A percentile compares a stretch with the other conserved stretches of the same genome.
Evolutionary conservation across 495 filamentous ascomycete genomes (phyloP).

Genomic region (Geoglossum glabrum): DNA sequence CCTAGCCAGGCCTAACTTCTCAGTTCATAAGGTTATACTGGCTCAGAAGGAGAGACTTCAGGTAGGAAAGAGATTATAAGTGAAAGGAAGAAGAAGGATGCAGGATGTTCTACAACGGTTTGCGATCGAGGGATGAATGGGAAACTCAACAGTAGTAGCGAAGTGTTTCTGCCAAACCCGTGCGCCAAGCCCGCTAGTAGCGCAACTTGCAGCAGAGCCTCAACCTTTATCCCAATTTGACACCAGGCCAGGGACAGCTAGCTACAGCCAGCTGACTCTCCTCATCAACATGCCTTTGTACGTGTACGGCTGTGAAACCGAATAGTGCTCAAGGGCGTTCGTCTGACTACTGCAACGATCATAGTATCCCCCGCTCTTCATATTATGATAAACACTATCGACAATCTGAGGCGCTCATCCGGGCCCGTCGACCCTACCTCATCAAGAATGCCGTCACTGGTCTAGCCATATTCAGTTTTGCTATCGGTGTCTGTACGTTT

Average conservation of each 20-base stretch:
- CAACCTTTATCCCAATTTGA: not conserved
- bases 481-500: slow-evolving; percentile 61
- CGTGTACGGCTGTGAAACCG: not conserved
- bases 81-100: not conserved
- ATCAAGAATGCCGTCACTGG: slow-evolving; percentile 74
- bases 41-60: not conserved
- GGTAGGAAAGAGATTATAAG: not conserved
- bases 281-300: slow-evolving; percentile 1
- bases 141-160: no score
- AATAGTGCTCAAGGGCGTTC: not conserved
- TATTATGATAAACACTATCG: slow-evolving; percentile 80
- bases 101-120: not conserved
- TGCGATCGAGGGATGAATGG: not conserved
- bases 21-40: not conserved
- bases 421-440: slow-evolving; percentile 78
- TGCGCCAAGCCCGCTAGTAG: not conserved
- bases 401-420: slow-evolving; percentile 65
- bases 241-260: not conserved
- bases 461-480: slow-evolving; percentile 42
- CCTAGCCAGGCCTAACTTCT: not conserved
- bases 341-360: not conserved
- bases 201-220: not conserved
- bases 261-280: no score
- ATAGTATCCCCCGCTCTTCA: slow-evolving; percentile 48
- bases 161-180: no score